phyloP scores from a whole-genome alignment of 2,329 filamentous ascomycete species.

The Aspergillus pseudonomiae region DNA sequence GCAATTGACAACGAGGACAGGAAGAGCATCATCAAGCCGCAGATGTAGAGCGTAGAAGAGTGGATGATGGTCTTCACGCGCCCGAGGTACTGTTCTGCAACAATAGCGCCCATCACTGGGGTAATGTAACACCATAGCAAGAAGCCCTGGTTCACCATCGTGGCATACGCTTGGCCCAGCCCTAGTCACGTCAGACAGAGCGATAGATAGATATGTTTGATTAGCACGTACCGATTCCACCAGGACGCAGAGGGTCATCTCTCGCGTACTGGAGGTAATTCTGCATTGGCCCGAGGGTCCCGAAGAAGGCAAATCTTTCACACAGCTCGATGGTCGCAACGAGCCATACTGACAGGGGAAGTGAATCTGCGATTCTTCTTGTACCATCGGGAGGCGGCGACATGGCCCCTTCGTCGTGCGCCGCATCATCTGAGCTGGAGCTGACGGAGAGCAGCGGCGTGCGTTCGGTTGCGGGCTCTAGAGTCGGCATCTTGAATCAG shows the following conservation, averaged over 20 bases:
- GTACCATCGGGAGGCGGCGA: neutral
- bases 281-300: conserved; percentile 9
- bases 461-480: neutral
- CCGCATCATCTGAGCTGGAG: neutral
- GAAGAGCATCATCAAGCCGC: neutral
- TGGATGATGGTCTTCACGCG: neutral
- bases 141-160: conserved; percentile 26
- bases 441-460: neutral
- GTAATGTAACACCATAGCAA: conserved; percentile 50
- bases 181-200: conserved; percentile 7
- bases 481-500: neutral
- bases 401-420: neutral
- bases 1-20: neutral
- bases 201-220: neutral
- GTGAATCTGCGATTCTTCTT: neutral
- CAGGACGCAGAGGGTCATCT: neutral
- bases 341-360: conserved; percentile 7
- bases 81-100: neutral
- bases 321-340: conserved; percentile 14
- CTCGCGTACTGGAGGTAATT: neutral
- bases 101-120: conserved; percentile 52
- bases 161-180: conserved; percentile 9
- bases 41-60: neutral
- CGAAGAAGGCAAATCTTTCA: conserved; percentile 12
- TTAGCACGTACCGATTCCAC: neutral